Evolutionary conservation across 2,329 filamentous ascomycete genomes (phyloP).

Genomic region (Penicillium carneum): DNA sequence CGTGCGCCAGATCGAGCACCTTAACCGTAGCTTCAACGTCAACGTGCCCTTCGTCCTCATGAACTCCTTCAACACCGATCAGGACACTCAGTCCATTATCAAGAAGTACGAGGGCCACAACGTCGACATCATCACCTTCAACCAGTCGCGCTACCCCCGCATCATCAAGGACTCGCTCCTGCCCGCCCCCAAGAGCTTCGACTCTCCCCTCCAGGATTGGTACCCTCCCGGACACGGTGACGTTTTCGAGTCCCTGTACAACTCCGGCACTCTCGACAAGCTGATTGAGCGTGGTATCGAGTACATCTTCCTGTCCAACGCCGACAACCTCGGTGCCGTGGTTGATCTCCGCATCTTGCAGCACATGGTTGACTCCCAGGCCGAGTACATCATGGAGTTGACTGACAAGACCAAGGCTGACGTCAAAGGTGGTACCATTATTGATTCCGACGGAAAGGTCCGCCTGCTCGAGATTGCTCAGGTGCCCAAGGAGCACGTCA

Average conservation of each 20-base stretch:
- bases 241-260: conserved; percentile 99
- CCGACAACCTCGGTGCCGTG: conserved; percentile 96
- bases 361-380: conserved; percentile 97
- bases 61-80: conserved; percentile 99
- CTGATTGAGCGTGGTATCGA: conserved; percentile 93
- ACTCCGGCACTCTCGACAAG: conserved; percentile 97
- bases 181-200: conserved; percentile 86
- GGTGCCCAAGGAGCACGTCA: conserved; percentile 99
- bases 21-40: conserved; percentile 96
- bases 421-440: conserved; percentile 99
- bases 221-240: conserved; percentile 99
- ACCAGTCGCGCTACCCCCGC: conserved; percentile 97
- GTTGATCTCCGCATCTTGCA: conserved; percentile 97
- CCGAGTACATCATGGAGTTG: conserved; percentile 99
- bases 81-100: conserved; percentile 97
- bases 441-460: conserved; percentile 96
- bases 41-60: conserved; percentile 98
- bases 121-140: conserved; percentile 99
- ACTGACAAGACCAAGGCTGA: conserved; percentile 99
- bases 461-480: conserved; percentile 98
- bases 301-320: conserved; percentile 98
- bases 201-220: conserved; percentile 93
- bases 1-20: conserved; percentile 97
- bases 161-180: conserved; percentile 98
- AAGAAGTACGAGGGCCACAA: conserved; percentile 99